Base-by-base conservation (phyloP, 2,329 filamentous ascomycete species). In the Alternaria sp. region DNA sequence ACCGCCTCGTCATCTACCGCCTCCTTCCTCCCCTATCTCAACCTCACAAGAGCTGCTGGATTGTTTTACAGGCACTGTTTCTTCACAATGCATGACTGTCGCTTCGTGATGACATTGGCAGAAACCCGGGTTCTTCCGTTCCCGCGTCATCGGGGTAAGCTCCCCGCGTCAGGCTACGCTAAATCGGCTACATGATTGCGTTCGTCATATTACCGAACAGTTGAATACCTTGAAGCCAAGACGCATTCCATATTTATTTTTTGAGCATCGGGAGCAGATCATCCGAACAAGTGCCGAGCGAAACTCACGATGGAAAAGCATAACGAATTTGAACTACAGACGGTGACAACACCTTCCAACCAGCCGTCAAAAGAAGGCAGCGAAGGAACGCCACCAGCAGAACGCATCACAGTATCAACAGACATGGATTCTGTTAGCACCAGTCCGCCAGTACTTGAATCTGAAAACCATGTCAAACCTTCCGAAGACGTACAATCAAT, bases 191-290 rank as follows among this genome's bases (percentile, higher is more conserved):
- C 41, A 46, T 51, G 39, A 41, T 49, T 62, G 50, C 36, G 37
- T 46, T 53, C 26, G 55, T 14, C 24, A 42, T 58, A 63, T 60
- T 51, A 21, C 56, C 56, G 56, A 41, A 42, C 17, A 44, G 14
- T 24, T 24, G 34, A 37, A 53, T 49, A 54, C 44, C 42, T 41
- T 29, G 1, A 13, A 21, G 42, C 41, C 50, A 45, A 54, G 31
- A 50, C 13, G 31, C 34, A 4, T 24, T 40, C 29, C 21, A 48
- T 21, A 24, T 3, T 3, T 5, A 48, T 13, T 21, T 13, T 40
- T 17, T 34, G 31, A 24, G 44, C n/a, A 7, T 36, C 23, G 21
- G 31, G 9, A 13, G 21, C 29, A 17, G 1, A 3, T 13, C 2
- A 2, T 24, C 11, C 14, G 5, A n/a, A 13, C 1, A 48, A 7